A percentile compares a stretch with the other conserved stretches of the same genome.
phyloP scores from a whole-genome alignment of 441 rosid genomes.

The Francoa sonchifolia region DNA sequence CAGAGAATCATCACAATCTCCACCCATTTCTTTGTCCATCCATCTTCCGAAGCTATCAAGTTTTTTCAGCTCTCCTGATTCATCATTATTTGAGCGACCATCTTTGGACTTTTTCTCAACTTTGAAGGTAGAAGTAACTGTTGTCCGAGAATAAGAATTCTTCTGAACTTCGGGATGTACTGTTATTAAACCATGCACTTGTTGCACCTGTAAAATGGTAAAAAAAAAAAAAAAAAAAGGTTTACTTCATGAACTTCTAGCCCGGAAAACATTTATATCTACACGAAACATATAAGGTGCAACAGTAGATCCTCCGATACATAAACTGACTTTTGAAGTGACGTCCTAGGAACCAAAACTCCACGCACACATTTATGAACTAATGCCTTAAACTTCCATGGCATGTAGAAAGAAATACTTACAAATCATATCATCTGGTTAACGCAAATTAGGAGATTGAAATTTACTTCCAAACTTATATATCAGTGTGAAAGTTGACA shows the following conservation, averaged over 20 bases:
- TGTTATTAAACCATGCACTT: slow-evolving; percentile 16
- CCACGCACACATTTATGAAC: no score
- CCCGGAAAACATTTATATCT: neutral
- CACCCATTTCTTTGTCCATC: slow-evolving; percentile 56
- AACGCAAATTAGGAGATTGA: no score
- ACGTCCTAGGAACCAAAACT: no score
- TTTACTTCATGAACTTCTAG: slow-evolving; percentile 5
- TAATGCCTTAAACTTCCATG: no score
- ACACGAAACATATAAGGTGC: neutral
- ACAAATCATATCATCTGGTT: no score
- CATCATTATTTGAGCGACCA: slow-evolving; percentile 10
- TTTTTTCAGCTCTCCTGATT: slow-evolving; percentile 33
- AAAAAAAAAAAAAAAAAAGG: no score
- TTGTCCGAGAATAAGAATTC: slow-evolving; percentile 14
- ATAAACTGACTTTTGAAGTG: no score
- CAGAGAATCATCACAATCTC: slow-evolving; percentile 44
- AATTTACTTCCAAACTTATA: no score
- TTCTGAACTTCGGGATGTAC: slow-evolving; percentile 12
- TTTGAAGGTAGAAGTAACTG: slow-evolving; percentile 17
- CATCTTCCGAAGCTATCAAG: slow-evolving; percentile 60
- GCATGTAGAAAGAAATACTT: no score
- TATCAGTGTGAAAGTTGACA: no score
- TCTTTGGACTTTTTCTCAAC: slow-evolving; percentile 12
- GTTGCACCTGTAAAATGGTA: slow-evolving; percentile 13
- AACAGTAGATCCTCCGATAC: slow-evolving; percentile 4